These are phyloP conservation scores for Setaria viridis DNA, from an alignment of 202 grass and related monocot genomes.

Conservation along the genomic window DNA sequence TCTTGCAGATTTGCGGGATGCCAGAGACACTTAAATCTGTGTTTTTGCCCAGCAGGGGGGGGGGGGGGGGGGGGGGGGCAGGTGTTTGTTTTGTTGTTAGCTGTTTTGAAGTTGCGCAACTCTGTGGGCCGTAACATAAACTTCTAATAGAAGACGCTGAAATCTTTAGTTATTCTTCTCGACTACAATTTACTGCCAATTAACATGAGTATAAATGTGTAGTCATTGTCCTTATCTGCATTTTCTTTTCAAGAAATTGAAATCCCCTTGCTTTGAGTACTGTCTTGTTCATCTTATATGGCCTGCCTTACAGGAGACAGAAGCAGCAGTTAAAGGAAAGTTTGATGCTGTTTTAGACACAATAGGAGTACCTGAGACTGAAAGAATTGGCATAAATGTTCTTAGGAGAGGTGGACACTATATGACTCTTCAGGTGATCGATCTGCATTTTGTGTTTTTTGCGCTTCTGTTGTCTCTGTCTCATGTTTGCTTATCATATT, in stretches of 20 bases:
- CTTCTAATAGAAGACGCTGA: not conserved
- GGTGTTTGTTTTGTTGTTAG: not conserved
- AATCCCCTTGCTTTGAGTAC: constrained; percentile 6
- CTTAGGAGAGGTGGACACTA: constrained; percentile 94
- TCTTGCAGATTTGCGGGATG: not conserved
- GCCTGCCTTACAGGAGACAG: constrained; percentile 70
- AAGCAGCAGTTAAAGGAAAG: constrained; percentile 72
- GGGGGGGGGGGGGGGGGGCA: too few relatives aligned
- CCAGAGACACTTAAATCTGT: not conserved
- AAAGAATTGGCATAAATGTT: constrained; percentile 81
- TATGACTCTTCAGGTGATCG: constrained; percentile 97
- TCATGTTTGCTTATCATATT: constrained; percentile 34
- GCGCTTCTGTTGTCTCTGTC: not conserved
- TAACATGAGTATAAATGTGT: constrained; percentile 9
- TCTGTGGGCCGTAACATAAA: constrained; percentile 5
- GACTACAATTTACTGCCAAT: constrained; percentile 6
- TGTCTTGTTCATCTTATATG: constrained; percentile 35
- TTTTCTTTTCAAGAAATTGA: constrained; percentile 10
- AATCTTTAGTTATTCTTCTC: constrained; percentile 35
- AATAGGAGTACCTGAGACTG: constrained; percentile 85
- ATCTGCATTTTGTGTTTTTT: constrained; percentile 20
- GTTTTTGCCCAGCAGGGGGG: not conserved
- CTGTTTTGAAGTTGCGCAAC: not conserved
- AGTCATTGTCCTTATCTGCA: not conserved
- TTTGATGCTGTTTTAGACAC: constrained; percentile 97